phyloP scores from a whole-genome alignment of 1,284 basidiomycete species.

The Anthracocystis setariae region DNA sequence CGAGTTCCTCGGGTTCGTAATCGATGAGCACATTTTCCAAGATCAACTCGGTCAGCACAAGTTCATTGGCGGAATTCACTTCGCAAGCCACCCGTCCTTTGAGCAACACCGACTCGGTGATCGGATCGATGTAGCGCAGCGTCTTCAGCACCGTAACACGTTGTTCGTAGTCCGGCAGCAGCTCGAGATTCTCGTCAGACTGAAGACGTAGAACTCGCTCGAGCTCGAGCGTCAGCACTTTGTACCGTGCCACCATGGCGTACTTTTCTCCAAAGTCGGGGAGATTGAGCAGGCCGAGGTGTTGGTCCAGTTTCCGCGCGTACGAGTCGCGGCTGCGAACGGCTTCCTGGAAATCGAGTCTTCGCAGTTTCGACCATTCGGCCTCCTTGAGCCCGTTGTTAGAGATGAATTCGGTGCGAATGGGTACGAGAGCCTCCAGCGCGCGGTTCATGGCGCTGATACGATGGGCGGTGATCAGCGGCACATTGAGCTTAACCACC shows the following conservation, averaged over 20 bases:
- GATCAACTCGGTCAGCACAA: constrained; percentile 95
- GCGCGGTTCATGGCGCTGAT: constrained; percentile 73
- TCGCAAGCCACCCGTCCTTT: constrained; percentile 99
- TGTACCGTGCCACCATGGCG: constrained; percentile 77
- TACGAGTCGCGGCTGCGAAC: constrained; percentile 75
- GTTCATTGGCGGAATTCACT: constrained; percentile 89
- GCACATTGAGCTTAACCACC: constrained; percentile 73
- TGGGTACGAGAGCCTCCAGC: constrained; percentile 28
- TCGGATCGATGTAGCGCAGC: constrained; percentile 72
- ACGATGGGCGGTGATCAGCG: constrained; percentile 69
- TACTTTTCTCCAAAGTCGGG: constrained; percentile 80
- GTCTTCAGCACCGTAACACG: constrained; percentile 89
- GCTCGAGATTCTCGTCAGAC: constrained; percentile 89
- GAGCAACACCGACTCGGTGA: constrained; percentile 86
- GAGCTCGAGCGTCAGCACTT: constrained; percentile 78
- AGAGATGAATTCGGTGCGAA: constrained; percentile 13
- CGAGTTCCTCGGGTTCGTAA: constrained; percentile 94
- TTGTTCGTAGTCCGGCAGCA: constrained; percentile 96
- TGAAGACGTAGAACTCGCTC: constrained; percentile 66
- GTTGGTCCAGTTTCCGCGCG: constrained; percentile 65
- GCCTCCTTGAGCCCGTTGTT: constrained; percentile 51
- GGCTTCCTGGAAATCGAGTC: constrained; percentile 91
- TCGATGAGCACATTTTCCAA: constrained; percentile 90
- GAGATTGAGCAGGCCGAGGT: constrained; percentile 25
- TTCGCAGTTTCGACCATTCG: constrained; percentile 83